Evolutionary conservation across 176 grass and related monocot species (phyloP), one percentile per base, ranked within the genome.

Genomic region (Aegilops sharonensis): DNA sequence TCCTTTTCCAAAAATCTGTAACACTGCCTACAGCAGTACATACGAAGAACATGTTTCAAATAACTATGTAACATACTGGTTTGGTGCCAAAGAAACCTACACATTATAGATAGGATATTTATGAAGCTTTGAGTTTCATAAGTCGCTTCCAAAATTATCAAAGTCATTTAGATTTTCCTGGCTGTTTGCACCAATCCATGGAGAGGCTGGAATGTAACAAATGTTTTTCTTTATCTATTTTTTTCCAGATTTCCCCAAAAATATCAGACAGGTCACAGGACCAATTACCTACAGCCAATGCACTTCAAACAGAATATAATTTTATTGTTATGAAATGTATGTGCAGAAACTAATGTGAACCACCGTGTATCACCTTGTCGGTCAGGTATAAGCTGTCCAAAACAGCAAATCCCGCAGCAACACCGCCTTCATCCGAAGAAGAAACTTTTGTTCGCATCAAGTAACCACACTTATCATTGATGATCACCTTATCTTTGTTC

Each of bases 391-490:
- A 64, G 77, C 96, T 94, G 80, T 98, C 96, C 81, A 98, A 88
- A 84, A 98, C 96, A 79, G 96, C 96, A 91, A 92, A 98, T 27
- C 96, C 96, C 54, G 96, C 89, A 37, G 93, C 96, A 85, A 98
- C 96, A 15, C 96, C 96, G 40, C 96, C 96, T 90, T 98, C 96
- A 86, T 98, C 93, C 29, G 96, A 98, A 42, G 96, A 95, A 84
- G 96, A 94, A 94, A 98, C 90, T 79, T 98, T 98, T 56, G 96
- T 98, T 47, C 96, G 91, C 96, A 98, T 91, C 81, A 98, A 91
- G 88, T 95, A 95, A 48, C 96, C 96, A 87, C 88, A 88, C 35
- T 94, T 88, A 10, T 95, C 92, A 80, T 95, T 98, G 40, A 95
- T 88, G 35, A 95, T 83, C 66, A 98, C 96, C 81, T 92, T 95